Percentiles rank a stretch among this genome's conserved stretches.
Conservation (phyloP, 2,329 filamentous ascomycete genomes). For the Fusarium sublunatum region DNA sequence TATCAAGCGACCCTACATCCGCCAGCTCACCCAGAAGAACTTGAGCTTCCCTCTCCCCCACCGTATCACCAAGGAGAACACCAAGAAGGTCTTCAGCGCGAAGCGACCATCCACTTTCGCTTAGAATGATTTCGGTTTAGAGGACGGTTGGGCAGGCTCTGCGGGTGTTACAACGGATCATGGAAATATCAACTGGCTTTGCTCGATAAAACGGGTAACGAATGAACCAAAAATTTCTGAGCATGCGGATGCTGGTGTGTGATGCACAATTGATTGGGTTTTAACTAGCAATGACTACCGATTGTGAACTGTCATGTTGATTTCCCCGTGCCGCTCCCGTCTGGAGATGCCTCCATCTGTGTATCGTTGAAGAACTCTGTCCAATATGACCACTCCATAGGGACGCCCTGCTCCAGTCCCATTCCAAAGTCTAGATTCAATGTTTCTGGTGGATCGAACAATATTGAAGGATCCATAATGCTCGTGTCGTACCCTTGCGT, state of each 20-base stretch:
- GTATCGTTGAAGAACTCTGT: slow-evolving; percentile 59
- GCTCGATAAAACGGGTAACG: slow-evolving; percentile 62
- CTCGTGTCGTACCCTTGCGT: slow-evolving; percentile 43
- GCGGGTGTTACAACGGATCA: slow-evolving; percentile 71
- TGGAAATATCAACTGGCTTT: slow-evolving; percentile 69
- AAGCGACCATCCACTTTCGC: slow-evolving; percentile 97
- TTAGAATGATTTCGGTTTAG: slow-evolving; percentile 73
- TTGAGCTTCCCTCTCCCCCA: slow-evolving; percentile 99
- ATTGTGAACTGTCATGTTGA: slow-evolving; percentile 39
- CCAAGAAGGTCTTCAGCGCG: slow-evolving; percentile 92
- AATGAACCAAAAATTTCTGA: slow-evolving; percentile 56
- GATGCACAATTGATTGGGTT: slow-evolving; percentile 48
- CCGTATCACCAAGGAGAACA: slow-evolving; percentile 84
- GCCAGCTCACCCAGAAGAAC: slow-evolving; percentile 94
- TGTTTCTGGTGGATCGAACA: slow-evolving; percentile 46
- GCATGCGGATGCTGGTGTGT: slow-evolving; percentile 43
- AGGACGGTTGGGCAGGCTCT: slow-evolving; percentile 65
- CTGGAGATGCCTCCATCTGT: slow-evolving; percentile 49
- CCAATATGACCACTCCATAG: slow-evolving; percentile 54
- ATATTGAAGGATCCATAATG: slow-evolving; percentile 47
- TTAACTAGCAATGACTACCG: slow-evolving; percentile 42
- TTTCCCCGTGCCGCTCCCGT: slow-evolving; percentile 38
- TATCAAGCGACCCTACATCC: slow-evolving; percentile 99
- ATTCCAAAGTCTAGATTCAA: slow-evolving; percentile 42
- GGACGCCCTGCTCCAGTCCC: slow-evolving; percentile 35